Conservation (phyloP, 768 basidiomycete genomes). For the Cyclocybe aegerita region DNA sequence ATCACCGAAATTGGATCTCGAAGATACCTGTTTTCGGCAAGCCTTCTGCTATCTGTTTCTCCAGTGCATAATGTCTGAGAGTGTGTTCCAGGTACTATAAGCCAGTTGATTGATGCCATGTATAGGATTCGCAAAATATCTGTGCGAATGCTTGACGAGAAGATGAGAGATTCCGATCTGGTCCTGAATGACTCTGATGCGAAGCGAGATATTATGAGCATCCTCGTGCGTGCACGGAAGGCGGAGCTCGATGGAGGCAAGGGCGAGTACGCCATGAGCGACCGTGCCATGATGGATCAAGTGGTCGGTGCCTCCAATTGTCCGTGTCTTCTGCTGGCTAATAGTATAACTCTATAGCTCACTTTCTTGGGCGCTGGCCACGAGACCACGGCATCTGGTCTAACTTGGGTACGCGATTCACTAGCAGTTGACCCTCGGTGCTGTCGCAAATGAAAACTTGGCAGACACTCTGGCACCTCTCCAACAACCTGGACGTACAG, state of each 20-base stretch:
- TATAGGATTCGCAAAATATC: slow-evolving; percentile 42
- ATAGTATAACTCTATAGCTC: slow-evolving; percentile 21
- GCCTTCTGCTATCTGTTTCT: background rate
- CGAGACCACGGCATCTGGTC: slow-evolving; percentile 38
- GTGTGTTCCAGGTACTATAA: slow-evolving; percentile 14
- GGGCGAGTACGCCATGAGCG: slow-evolving; percentile 40
- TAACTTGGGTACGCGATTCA: slow-evolving; percentile 37
- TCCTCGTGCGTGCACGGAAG: slow-evolving; percentile 43
- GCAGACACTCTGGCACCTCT: slow-evolving; percentile 45
- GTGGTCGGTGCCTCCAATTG: slow-evolving; percentile 27
- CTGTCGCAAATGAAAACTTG: slow-evolving; percentile 7
- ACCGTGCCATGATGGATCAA: slow-evolving; percentile 50
- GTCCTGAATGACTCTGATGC: slow-evolving; percentile 32
- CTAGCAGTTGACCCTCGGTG: background rate
- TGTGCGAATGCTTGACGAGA: slow-evolving; percentile 36
- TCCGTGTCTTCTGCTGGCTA: background rate
- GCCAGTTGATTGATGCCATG: slow-evolving; percentile 35
- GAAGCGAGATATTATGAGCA: slow-evolving; percentile 50
- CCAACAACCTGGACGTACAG: slow-evolving; percentile 42
- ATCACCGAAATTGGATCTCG: slow-evolving; percentile 30
- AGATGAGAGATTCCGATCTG: slow-evolving; percentile 34
- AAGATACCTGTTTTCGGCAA: slow-evolving; percentile 20
- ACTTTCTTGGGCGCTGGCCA: slow-evolving; percentile 43
- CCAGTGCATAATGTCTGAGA: background rate
- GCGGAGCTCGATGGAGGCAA: slow-evolving; percentile 32